phyloP scores from a whole-genome alignment of 345 rosid genomes.

The Arabidopsis suecica region DNA sequence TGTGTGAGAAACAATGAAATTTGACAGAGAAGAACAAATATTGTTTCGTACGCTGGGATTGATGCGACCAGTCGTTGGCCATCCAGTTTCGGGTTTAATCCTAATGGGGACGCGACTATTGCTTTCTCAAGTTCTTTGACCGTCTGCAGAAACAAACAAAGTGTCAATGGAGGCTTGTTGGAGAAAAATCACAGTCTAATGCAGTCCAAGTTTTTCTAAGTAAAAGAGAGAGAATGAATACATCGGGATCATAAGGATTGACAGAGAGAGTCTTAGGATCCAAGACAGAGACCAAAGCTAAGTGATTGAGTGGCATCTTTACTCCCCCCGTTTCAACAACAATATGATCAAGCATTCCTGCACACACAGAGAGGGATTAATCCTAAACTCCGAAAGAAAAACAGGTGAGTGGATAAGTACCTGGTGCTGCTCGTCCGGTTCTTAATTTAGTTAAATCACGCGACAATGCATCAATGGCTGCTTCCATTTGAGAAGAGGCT shows the following conservation, averaged over 20 bases:
- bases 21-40: slow-evolving; percentile 13
- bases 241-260: slow-evolving; percentile 93
- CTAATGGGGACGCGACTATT: slow-evolving; percentile 85
- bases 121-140: slow-evolving; percentile 82
- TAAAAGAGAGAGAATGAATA: slow-evolving; percentile 36
- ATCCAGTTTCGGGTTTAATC: slow-evolving; percentile 83
- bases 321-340: slow-evolving; percentile 77
- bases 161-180: background rate
- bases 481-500: slow-evolving; percentile 85
- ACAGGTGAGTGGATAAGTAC: slow-evolving; percentile 27
- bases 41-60: slow-evolving; percentile 75
- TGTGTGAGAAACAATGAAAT: background rate
- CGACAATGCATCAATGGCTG: slow-evolving; percentile 76
- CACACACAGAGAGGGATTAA: background rate
- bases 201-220: background rate
- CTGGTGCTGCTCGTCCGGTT: slow-evolving; percentile 91
- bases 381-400: background rate
- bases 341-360: slow-evolving; percentile 97
- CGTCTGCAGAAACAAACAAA: slow-evolving; percentile 57
- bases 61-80: slow-evolving; percentile 82
- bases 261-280: slow-evolving; percentile 87
- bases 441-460: slow-evolving; percentile 80
- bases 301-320: slow-evolving; percentile 79
- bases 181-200: background rate
- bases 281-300: slow-evolving; percentile 85